Percentiles rank a stretch among this genome's conserved stretches.
Conservation (phyloP, 768 basidiomycete species). For the Lentinula lateritia region DNA sequence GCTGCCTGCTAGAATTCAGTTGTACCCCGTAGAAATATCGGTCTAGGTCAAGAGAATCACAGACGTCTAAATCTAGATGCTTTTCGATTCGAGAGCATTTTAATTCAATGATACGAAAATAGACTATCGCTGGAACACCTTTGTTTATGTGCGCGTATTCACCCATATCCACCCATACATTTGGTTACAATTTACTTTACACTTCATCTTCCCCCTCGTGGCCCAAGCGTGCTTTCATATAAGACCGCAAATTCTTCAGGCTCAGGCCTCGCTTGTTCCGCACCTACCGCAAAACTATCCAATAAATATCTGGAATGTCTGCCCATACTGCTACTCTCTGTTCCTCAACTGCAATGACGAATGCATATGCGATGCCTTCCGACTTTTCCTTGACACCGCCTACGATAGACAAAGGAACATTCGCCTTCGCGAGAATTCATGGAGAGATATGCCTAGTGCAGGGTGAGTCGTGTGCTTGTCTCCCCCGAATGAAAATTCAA, state of each 20-base stretch:
- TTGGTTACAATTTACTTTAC: neutral
- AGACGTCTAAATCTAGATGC: neutral
- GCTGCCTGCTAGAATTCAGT: too few species aligned
- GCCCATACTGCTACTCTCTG: neutral
- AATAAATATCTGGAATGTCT: neutral
- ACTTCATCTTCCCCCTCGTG: neutral
- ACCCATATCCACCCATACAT: neutral
- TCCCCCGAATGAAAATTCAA: neutral
- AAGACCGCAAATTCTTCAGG: neutral
- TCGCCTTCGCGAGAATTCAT: constrained; percentile 55
- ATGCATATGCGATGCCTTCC: neutral
- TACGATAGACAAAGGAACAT: constrained; percentile 15
- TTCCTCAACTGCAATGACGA: neutral
- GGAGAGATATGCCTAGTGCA: constrained; percentile 58
- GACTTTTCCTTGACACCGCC: neutral
- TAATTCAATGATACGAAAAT: neutral
- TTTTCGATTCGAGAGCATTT: neutral
- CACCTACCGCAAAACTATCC: neutral
- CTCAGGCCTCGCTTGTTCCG: neutral
- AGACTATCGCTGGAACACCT: neutral
- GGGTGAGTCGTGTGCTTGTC: constrained; percentile 39
- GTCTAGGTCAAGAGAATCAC: neutral
- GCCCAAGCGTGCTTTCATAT: constrained; percentile 1
- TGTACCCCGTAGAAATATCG: neutral
- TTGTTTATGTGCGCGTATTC: neutral